Evolutionary conservation across 176 grass and related monocot genomes (phyloP), one percentile per base, ranked within the genome.

Genomic region (Poa annua): DNA sequence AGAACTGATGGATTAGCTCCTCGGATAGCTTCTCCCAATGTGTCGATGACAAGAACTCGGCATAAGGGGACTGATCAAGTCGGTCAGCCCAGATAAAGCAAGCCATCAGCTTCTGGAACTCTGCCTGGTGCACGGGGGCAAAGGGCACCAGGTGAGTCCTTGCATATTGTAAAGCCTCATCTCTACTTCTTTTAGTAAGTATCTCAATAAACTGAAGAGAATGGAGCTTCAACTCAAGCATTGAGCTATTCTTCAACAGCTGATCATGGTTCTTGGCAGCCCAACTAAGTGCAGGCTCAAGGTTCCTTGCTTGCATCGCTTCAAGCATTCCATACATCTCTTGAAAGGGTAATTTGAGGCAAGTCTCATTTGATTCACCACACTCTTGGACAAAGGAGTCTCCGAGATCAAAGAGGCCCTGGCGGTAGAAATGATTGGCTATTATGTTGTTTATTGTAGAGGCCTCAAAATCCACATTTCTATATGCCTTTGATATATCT

Each of bases 201-300:
- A 96, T 92, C 70, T 95, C 89, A 19, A 99, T 65, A 53, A 90
- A 96, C 73, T 99, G 93, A 83, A 93, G 91, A 12, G 87, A 74
- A 75, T 99, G 93, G 80, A 96, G 96, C 63, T 87, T 99, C 80
- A 96, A 82, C 87, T 99, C 89, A 12, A 99, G 96, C 66, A 74
- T 78, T 29, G 96, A 98, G 8, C 85, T 75, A 90, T 90, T 85
- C 59, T 90, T 89, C 10, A 84, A 35, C 41, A 99, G 81, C 41
- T 80, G 44, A 59, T 92, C 87, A 63, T 84, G 87, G 66, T 93
- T 90, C 50, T 83, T 88, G 49, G 80, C 88, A 74, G 89, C 93
- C 96, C 95, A 98, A 78, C 29, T 81, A 11, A 98, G 86, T 3
- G 93, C 96, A 60, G 91, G 91, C 33, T 89, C 85, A 1, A 99